Evolutionary conservation across 441 rosid genomes (phyloP), one percentile per base, ranked within the genome.

Genomic region (Adansonia grandidieri): DNA sequence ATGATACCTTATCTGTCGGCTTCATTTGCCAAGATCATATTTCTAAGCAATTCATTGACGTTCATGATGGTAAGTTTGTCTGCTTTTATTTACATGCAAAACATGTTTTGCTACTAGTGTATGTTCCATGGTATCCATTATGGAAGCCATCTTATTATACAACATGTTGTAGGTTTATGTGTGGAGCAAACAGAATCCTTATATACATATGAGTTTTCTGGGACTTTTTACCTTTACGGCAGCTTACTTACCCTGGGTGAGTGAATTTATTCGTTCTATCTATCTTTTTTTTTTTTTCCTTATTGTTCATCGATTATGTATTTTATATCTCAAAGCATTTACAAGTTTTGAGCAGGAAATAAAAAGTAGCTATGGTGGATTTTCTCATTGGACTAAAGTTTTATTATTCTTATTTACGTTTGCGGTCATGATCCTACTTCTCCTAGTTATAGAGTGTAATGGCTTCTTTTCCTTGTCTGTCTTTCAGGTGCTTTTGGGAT

Each of bases 161-260:
- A 73, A 15, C 42, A 20, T n/a, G 66, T 24, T 67, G 58, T 86
- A 97, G 99, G 99, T 97, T 44, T 97, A 97, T 79, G 99, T 97
- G 58, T 97, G 99, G 99, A 95, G 99, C 87, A 97, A 97, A 87
- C 99, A 93, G 85, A 97, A 97, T 82, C 99, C 99, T 73, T 95
- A 88, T 73, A 95, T 97, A 82, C 98, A 93, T 82, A 97, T 97
- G 99, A 97, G 98, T 84, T 97, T 97, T 89, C 86, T 97, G 84
- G 99, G 98, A 73, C 88, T 97, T 37, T 95, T 97, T 84, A 95
- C 97, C 63, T 95, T 97, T 77, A 97, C 99, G 2, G 98, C 99
- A 68, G 98, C 94, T 82, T 97, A 97, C 83, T 81, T 97, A 32
- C 98, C 99, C 54, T 97, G 99, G 99, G 98, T 95, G 79, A 86